Base-by-base conservation (phyloP, 495 filamentous ascomycete species). In the Baudoinia panamericana region DNA sequence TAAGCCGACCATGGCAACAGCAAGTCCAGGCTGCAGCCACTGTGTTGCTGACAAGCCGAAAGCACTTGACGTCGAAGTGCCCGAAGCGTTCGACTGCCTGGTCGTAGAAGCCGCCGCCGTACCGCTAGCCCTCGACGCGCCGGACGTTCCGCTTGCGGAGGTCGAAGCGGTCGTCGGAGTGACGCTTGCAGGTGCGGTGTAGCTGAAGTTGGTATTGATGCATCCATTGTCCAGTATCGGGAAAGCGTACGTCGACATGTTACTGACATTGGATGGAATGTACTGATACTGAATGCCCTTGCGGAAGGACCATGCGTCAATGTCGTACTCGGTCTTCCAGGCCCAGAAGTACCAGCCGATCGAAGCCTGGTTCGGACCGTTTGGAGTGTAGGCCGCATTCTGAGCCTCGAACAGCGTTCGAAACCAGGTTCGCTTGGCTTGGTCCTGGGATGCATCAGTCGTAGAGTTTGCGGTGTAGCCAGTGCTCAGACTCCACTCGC, bases 251-350 rank as follows among this genome's bases (percentile, higher is more conserved):
- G 29, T 35, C 2, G 21, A 15, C 20, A 31, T 13, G 18, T 43
- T 43, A 18, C 40, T 35, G 3, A 16, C 30, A 20, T 43, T 24
- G 9, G 40, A 24, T 13, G 40, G 40, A 22, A 43, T 43, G 10
- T 28, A 43, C 5, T 23, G 20, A 27, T 43, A 11, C 20, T n/a
- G 11, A 1, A 43, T 6, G 5, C 40, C 30, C 8, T 20, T n/a
- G 30, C 40, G 29, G 23, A 27, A 43, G 9, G 30, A 35, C 40
- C 40, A 36, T 6, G 31, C 36, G 25, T 35, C 40, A 15, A 43
- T 43, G n/a, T 43, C 31, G 9, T 23, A 43, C 40, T 43, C 40
- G 10, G 40, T 43, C 40, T 43, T 43, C 40, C 40, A 43, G 11
- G 40, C 22, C 31, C 40, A 43, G 17, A 35, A 43, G 13, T 16